Evolutionary conservation across 345 rosid genomes (phyloP), one percentile per base, ranked within the genome.

Genomic region (Moricandia moricandioides): DNA sequence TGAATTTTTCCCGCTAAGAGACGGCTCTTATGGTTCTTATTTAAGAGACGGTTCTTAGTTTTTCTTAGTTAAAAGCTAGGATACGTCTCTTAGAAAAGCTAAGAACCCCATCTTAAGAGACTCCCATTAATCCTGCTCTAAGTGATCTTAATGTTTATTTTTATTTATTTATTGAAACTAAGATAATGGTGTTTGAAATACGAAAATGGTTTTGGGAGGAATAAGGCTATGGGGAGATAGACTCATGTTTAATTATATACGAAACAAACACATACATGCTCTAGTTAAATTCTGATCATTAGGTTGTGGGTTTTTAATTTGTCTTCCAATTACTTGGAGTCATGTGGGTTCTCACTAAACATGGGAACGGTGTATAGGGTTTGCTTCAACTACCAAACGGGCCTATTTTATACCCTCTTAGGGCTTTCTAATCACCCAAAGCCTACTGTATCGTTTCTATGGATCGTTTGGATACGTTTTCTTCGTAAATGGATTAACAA

Each of bases 361-460:
- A 51, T 72, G 54, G 5, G 16, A 60, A 7, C 6, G 6, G 35
- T 6, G 6, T 21, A 9, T 29, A 27, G 17, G 14, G 39, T 39
- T 65, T 55, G 58, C 27, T 56, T 55, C 3, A 18, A 5, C 34
- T 1, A 31, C 2, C 2, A 67, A 59, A 34, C 55, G 64, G 79
- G 79, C 79, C 58, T 76, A 17, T 13, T 61, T 52, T 69, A 14
- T 29, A 37, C 57, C 45, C 43, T 37, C 29, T 10, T 7, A 45
- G 26, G 60, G 72, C 39, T 59, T 74, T 60, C 11, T n/a, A 10
- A 34, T 31, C 59, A 54, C 10, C 39, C 14, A 54, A 10, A 55
- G 45, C 29, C 4, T 9, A 63, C 49, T 1, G 47, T 59, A 8
- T 45, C 45, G 7, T 27, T 13, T 52, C 31, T 12, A 40, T 26